phyloP scores from a whole-genome alignment of 2,329 filamentous ascomycete species.

The Mycosphaerella sp. region DNA sequence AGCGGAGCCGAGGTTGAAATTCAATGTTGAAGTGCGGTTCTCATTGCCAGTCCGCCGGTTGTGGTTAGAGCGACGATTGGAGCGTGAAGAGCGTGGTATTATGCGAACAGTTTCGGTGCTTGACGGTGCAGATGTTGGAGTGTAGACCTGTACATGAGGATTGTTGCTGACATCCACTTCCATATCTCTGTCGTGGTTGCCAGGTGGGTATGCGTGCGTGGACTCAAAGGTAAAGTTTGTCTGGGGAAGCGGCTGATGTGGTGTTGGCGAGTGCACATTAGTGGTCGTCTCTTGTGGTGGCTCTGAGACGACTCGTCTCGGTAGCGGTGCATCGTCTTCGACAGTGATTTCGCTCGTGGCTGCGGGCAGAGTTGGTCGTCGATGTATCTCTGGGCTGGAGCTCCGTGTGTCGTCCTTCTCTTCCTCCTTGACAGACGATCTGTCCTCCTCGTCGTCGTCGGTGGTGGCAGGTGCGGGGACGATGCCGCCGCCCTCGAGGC shows the following conservation, averaged over 20 bases:
- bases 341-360: constrained; percentile 21
- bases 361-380: constrained; percentile 23
- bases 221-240: constrained; percentile 67
- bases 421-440: constrained; percentile 28
- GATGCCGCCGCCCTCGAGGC: constrained; percentile 54
- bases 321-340: constrained; percentile 18
- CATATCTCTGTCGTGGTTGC: constrained; percentile 43
- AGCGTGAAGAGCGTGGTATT: constrained; percentile 19
- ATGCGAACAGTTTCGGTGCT: constrained; percentile 31
- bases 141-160: constrained; percentile 34
- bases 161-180: constrained; percentile 40
- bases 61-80: constrained; percentile 21
- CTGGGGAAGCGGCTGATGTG: constrained; percentile 33
- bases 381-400: constrained; percentile 31
- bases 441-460: constrained; percentile 62
- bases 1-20: constrained; percentile 51
- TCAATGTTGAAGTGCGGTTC: constrained; percentile 31
- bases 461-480: constrained; percentile 43
- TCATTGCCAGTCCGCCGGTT: constrained; percentile 30
- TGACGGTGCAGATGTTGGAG: constrained; percentile 37
- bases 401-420: constrained; percentile 51
- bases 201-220: constrained; percentile 50
- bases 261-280: constrained; percentile 4
- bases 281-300: constrained; percentile 16
- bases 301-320: constrained; percentile 25